phyloP scores from a whole-genome alignment of 345 rosid genomes.

The Raphanus sativus region DNA sequence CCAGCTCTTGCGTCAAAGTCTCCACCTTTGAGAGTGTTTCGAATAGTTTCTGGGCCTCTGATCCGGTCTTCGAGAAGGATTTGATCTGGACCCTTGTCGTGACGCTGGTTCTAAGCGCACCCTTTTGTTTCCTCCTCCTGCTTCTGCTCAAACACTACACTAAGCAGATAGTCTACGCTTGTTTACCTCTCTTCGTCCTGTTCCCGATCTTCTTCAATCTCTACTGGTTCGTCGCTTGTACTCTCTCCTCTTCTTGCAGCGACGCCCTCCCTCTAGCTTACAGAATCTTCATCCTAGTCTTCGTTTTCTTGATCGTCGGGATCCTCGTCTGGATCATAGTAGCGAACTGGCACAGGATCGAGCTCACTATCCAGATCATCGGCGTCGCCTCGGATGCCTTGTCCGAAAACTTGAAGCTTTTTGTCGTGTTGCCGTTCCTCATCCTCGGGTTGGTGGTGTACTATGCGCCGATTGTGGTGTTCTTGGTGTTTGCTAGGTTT shows the following conservation, averaged over 20 bases:
- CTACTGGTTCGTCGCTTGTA: conserved; percentile 93
- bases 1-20: conserved; percentile 56
- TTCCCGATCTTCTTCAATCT: conserved; percentile 70
- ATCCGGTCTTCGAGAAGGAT: conserved; percentile 40
- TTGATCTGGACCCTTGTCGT: conserved; percentile 70
- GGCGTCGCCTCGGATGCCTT: conserved; percentile 83
- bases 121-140: conserved; percentile 66
- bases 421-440: conserved; percentile 63
- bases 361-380: conserved; percentile 72
- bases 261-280: conserved; percentile 64
- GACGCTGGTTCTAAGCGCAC: conserved; percentile 65
- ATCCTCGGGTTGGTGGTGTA: conserved; percentile 54
- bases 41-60: conserved; percentile 34
- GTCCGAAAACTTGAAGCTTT: conserved; percentile 66
- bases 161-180: conserved; percentile 75
- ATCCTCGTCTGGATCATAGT: conserved; percentile 74
- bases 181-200: conserved; percentile 72
- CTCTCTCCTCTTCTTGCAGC: conserved; percentile 65
- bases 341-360: conserved; percentile 76
- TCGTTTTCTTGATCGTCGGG: conserved; percentile 68
- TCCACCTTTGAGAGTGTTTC: no score
- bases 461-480: conserved; percentile 73
- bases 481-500: conserved; percentile 71
- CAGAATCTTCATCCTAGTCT: conserved; percentile 65
- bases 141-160: conserved; percentile 76